Base-by-base conservation (phyloP, 495 filamentous ascomycete species). In the Xylaria castorea region DNA sequence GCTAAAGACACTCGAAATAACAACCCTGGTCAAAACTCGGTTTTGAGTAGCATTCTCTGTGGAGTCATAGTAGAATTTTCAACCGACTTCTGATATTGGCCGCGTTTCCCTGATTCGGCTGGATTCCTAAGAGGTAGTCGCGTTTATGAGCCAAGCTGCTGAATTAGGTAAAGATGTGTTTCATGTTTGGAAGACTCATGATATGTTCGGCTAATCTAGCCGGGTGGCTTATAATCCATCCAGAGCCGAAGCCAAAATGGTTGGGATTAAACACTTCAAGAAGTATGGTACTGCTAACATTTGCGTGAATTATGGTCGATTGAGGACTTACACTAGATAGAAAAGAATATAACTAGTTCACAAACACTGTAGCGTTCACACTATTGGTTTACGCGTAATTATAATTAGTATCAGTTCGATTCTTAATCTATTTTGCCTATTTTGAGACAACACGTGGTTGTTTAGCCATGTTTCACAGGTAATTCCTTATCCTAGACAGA, bases 41-140 rank as follows among this genome's bases (percentile, higher is more conserved):
- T 20, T n/a, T 44, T 22, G 36, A 60, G 67, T 69, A 44, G 67
- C 53, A 69, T 48, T 55, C 38, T 16, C 38, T 58, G 67, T 69
- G 67, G 67, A 69, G 67, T 69, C 38, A 4, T 27, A 8, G 22
- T 27, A 25, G 53, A 58, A 22, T 36, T 69, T 68, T 57, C 25
- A 20, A 27, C 5, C 36, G 22, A 18, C 11, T 57, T 68, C 50
- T 68, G 48, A 57, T 57, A 57, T 38, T 55, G 32, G 22, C 32
- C n/a, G 32, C 20, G 65, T 68, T 7, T 58, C 50, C 42, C 14
- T 27, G 22, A 44, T 32, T 27, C 44, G 66, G 44, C 27, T 14
- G 34, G 5, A 67, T 50, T 68, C 42, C 27, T 20, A 34, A 67
- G 18, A 66, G 11, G 25, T 11, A 48, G 63, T 22, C 42, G 8